These are phyloP conservation scores for Picea sitchensis DNA, from an alignment of 75 land plant species.

Conservation along the genomic window DNA sequence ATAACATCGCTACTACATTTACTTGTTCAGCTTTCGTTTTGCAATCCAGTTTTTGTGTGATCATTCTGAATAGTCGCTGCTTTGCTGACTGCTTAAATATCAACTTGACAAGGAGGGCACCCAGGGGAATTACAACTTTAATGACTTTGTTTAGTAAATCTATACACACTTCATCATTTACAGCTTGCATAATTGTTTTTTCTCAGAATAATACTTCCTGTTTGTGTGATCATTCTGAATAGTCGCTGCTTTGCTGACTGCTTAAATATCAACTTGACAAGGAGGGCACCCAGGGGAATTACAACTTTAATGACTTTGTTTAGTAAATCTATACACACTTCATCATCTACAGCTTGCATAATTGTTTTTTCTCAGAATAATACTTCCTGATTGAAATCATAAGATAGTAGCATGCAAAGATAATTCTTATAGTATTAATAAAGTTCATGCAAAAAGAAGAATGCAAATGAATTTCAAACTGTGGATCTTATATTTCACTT, in stretches of 20 bases:
- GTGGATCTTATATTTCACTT: background rate
- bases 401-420: background rate
- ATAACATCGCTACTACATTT: background rate
- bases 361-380: background rate
- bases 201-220: too few species aligned
- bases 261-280: background rate
- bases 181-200: background rate
- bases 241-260: background rate
- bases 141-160: background rate
- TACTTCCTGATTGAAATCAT: background rate
- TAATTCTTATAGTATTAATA: background rate
- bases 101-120: background rate
- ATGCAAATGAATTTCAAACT: background rate
- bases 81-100: background rate
- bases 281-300: background rate
- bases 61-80: background rate
- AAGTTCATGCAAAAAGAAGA: background rate
- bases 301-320: background rate
- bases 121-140: background rate
- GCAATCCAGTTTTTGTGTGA: background rate
- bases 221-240: background rate
- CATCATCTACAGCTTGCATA: background rate
- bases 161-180: background rate
- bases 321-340: background rate
- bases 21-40: background rate